A percentile compares a stretch with the other conserved stretches of the same genome.
phyloP scores from a whole-genome alignment of 305 asterid species.

The Ilex paraguariensis region DNA sequence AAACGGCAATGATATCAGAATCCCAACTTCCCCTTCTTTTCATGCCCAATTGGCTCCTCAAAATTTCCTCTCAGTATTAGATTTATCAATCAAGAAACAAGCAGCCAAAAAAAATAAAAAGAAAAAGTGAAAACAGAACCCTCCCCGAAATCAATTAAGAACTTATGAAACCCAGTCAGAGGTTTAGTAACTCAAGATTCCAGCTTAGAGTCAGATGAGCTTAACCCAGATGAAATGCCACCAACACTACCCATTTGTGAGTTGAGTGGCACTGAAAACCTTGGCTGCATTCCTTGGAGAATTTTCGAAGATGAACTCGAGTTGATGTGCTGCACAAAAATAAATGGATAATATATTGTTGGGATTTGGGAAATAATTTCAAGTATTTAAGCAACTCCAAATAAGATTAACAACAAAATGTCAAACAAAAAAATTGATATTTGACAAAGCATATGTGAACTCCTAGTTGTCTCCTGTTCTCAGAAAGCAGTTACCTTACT shows the following conservation, averaged over 20 bases:
- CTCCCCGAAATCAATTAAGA: too few relatives aligned
- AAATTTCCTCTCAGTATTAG: too few relatives aligned
- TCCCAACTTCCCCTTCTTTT: too few relatives aligned
- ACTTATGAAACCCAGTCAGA: slow-evolving; percentile 6
- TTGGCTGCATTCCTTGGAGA: slow-evolving; percentile 34
- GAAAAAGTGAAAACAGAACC: too few relatives aligned
- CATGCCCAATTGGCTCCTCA: too few relatives aligned
- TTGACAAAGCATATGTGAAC: too few relatives aligned
- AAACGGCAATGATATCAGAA: too few relatives aligned
- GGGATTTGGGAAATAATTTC: neutral
- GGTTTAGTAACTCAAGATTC: slow-evolving; percentile 40
- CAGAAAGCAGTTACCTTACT: slow-evolving; percentile 43
- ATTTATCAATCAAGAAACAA: too few relatives aligned
- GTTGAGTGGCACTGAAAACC: slow-evolving; percentile 36
- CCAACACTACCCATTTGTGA: slow-evolving; percentile 39
- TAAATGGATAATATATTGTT: neutral
- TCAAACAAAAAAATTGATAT: too few relatives aligned
- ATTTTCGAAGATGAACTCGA: slow-evolving; percentile 45
- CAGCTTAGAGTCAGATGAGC: slow-evolving; percentile 42
- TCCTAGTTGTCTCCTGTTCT: neutral
- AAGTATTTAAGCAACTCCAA: neutral
- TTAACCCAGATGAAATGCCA: slow-evolving; percentile 42
- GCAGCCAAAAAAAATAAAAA: too few relatives aligned
- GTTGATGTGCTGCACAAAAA: slow-evolving; percentile 43
- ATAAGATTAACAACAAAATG: neutral